A percentile compares a stretch with the other conserved stretches of the same genome.
These are phyloP conservation scores for Spirogloea muscicola DNA, from an alignment of 139 green algal genomes.

Conservation along the genomic window DNA sequence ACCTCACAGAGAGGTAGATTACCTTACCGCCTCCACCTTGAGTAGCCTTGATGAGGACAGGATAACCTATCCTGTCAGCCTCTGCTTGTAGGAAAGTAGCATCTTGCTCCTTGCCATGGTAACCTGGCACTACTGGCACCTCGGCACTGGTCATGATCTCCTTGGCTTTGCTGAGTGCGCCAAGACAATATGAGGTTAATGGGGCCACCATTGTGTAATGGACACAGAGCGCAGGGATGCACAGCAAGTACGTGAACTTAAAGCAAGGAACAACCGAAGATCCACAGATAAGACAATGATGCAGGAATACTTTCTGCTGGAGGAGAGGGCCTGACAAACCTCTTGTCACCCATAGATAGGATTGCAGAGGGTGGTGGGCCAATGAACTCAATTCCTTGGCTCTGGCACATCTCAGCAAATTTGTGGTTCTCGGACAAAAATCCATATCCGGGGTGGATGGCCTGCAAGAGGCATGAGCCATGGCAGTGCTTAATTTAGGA, in stretches of 20 bases:
- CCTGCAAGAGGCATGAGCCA: background rate
- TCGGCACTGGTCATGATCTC: constrained; percentile 60
- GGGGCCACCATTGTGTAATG: no score
- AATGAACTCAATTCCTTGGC: constrained; percentile 58
- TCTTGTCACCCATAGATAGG: constrained; percentile 56
- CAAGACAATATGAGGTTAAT: no score
- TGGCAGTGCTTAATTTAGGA: no score
- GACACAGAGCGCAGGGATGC: no score
- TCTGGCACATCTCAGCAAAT: constrained; percentile 78
- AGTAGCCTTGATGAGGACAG: constrained; percentile 93
- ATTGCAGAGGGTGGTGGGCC: constrained; percentile 47
- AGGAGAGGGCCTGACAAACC: no score
- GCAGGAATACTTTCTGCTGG: no score
- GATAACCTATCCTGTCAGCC: constrained; percentile 67
- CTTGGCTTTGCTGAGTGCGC: constrained; percentile 40
- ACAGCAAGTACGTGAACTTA: no score
- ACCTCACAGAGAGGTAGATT: no score
- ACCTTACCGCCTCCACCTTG: constrained; percentile 77
- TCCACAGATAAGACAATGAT: no score
- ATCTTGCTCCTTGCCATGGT: constrained; percentile 42
- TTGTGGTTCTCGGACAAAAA: constrained; percentile 66
- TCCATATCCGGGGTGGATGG: constrained; percentile 80
- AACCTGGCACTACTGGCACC: constrained; percentile 82
- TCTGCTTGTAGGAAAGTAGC: constrained; percentile 2
- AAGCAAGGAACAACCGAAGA: no score